Evolutionary conservation across 306 rosid species (phyloP), one percentile per base, ranked within the genome.

Genomic region (Albizia julibrissin): DNA sequence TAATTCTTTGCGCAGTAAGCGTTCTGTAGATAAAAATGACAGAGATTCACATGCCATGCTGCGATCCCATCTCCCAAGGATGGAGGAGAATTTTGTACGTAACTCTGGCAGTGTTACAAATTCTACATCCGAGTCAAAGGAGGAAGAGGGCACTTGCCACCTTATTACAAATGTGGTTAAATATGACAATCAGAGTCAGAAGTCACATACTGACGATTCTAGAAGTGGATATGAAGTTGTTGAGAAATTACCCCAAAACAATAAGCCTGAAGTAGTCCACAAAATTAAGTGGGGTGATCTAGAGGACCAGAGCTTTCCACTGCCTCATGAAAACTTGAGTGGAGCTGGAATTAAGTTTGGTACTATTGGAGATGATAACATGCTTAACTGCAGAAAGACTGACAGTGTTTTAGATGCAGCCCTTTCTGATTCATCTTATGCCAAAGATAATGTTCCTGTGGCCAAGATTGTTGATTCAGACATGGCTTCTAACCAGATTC

Each of bases 321-420:
- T 77, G 77, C 90, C 85, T 52, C 89, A 74, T 85, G 93, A 87
- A 59, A 90, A 84, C 79, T 69, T 80, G 67, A 67, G 80, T 76
- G 93, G 92, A 76, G 89, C 86, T 81, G 97, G 90, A 88, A 95
- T 95, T 78, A 95, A 88, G 90, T 93, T 95, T 86, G 99, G 99
- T 81, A 91, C 90, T 81, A 90, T 95, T 37, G 95, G 88, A 82
- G 97, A 92, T 74, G 95, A 91, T 82, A 91, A 85, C 84, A 58
- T 93, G 77, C 75, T 80, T 47, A 84, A 56, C 80, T 84, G 85
- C 78, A 88, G 71, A 81, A 92, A 91, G 85, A 75, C 71, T 69
- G 92, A 71, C 67, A 88, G 54, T 72, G 80, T 79, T 81, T 54
- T 84, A 74, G 87, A 77, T 64, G 73, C 72, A 71, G 80, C 67